These are phyloP conservation scores for Graphilbum ipis-grandicollis DNA, from an alignment of 2,329 filamentous ascomycete genomes.

Conservation along the genomic window DNA sequence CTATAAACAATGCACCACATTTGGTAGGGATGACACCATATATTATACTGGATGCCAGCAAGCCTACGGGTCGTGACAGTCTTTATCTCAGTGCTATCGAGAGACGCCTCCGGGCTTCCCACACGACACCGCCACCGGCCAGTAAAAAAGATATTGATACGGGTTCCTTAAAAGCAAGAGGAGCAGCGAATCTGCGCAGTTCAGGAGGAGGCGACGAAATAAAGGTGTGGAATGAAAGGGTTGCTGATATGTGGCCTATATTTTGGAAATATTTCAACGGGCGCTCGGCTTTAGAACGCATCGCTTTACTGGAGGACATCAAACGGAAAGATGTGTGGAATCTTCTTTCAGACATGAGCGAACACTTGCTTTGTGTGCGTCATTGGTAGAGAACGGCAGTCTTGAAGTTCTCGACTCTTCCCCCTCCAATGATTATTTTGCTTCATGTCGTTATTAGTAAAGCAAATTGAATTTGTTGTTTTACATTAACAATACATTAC, in stretches of 20 bases:
- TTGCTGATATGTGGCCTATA: slow-evolving; percentile 51
- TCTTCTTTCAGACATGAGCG: slow-evolving; percentile 45
- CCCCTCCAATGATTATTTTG: too few relatives aligned
- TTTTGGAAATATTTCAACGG: slow-evolving; percentile 84
- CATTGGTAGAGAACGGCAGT: too few relatives aligned
- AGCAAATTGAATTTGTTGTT: too few relatives aligned
- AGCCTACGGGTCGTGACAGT: slow-evolving; percentile 61
- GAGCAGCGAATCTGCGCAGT: neutral
- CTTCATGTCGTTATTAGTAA: too few relatives aligned
- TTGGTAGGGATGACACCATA: slow-evolving; percentile 41
- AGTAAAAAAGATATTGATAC: slow-evolving; percentile 7
- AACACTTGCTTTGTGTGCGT: slow-evolving; percentile 47
- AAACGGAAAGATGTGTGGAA: slow-evolving; percentile 70
- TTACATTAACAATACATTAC: too few relatives aligned
- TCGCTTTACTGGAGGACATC: slow-evolving; percentile 69
- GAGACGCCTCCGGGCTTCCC: slow-evolving; percentile 22
- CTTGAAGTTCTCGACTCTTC: too few relatives aligned
- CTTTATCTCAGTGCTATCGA: slow-evolving; percentile 49
- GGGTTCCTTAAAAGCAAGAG: neutral
- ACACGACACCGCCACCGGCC: slow-evolving; percentile 4
- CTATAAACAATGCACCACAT: slow-evolving; percentile 37
- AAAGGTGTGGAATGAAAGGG: slow-evolving; percentile 27
- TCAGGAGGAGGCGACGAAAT: slow-evolving; percentile 2
- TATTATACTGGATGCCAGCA: slow-evolving; percentile 61
- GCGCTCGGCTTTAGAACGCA: slow-evolving; percentile 65